Base-by-base conservation (phyloP, 2,329 filamentous ascomycete species). In the Aspergillus calidoustus region DNA sequence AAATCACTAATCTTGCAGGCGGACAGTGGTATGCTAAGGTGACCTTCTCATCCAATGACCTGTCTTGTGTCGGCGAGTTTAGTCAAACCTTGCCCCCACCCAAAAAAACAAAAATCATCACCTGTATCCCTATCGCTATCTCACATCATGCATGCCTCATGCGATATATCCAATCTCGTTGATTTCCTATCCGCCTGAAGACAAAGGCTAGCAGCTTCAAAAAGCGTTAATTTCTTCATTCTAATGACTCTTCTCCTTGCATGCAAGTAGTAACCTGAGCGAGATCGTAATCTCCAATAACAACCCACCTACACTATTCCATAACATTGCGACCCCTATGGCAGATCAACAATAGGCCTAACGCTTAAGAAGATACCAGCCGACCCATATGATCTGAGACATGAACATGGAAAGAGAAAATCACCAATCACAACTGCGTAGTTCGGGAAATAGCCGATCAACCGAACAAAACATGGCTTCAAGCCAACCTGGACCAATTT, bases 371-470 rank as follows among this genome's bases (percentile, higher is more conserved):
- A 6, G 9, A 41, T 44, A 28, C 19, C 13, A 53, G 11, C 19
- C 31, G 44, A 41, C 11, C 15, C 11, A 17, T 13, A 4, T 5
- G 11, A 41, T 38, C 1, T 41, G 15, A 5, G 9, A 6, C 5
- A 41, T 41, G 9, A 41, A 41, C 13, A 41, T 41, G 15, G 34
- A 41, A 41, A 11, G 13, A 41, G 11, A 19, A 25, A 15, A 30
- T 8, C 15, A 1, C 22, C 43, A 56, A 28, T 11, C 6, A 5
- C 15, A 19, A 23, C 8, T 19, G 22, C 47, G 38, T 28, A 62
- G 44, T 34, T 38, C 59, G 6, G 63, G 63, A 47, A 64, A 69
- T 62, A 70, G 64, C n/a, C 34, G 34, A 41, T 41, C 9, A 41
- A 41, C 15, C 9, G 34, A 41, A 13, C 11, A 15, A 41, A 41